These are phyloP conservation scores for Collariella sp. DNA, from an alignment of 495 filamentous ascomycete species.

Conservation along the genomic window DNA sequence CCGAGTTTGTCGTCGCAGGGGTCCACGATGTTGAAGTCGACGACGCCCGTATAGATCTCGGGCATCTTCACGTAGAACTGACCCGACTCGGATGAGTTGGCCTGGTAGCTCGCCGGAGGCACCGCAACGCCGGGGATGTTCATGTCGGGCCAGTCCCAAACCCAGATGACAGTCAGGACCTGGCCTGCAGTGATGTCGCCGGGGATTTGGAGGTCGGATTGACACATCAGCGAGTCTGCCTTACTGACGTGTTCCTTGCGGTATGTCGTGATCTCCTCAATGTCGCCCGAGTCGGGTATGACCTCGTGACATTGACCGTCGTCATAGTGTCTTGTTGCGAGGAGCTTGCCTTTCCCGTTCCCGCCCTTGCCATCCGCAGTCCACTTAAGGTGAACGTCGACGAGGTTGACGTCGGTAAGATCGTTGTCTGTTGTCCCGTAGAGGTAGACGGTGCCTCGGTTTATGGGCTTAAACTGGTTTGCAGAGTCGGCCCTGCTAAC, in stretches of 20 bases:
- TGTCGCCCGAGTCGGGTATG: conserved; percentile 13
- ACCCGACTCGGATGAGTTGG: conserved; percentile 2
- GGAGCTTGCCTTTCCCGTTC: conserved; percentile 60
- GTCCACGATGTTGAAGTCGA: conserved; percentile 58
- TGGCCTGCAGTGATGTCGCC: conserved; percentile 39
- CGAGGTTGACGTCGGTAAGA: conserved; percentile 48
- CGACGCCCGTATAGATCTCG: conserved; percentile 75
- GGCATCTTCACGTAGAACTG: conserved; percentile 39
- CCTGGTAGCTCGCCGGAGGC: conserved; percentile 19
- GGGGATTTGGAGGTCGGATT: conserved; percentile 67
- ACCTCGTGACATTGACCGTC: conserved; percentile 80
- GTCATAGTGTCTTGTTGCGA: conserved; percentile 69
- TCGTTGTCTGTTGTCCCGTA: conserved; percentile 63
- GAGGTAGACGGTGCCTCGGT: conserved; percentile 68
- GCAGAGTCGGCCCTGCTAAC: conserved; percentile 52
- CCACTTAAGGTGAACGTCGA: conserved; percentile 65
- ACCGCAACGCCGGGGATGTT: conserved; percentile 21
- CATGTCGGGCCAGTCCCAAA: conserved; percentile 75
- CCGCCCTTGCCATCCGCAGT: conserved; percentile 67
- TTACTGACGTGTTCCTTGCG: conserved; percentile 42
- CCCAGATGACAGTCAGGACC: conserved; percentile 75
- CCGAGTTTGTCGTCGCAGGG: conserved; percentile 27
- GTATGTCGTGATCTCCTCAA: conserved; percentile 39
- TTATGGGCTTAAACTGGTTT: conserved; percentile 53
- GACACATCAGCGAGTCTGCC: conserved; percentile 58